Conservation (phyloP, 139 green algal species). For the Chlorella vulgaris region DNA sequence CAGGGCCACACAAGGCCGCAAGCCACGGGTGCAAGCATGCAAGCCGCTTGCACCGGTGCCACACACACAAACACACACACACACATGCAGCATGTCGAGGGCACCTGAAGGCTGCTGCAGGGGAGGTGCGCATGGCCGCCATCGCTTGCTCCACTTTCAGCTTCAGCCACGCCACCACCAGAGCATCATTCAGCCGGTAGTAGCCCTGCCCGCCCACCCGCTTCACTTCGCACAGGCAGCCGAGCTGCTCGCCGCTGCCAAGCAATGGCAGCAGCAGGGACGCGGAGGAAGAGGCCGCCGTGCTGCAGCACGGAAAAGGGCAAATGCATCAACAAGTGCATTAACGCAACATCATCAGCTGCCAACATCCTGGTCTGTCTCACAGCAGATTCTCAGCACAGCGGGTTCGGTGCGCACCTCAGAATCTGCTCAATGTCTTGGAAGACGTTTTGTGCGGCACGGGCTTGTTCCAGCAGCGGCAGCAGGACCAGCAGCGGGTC, state of each 20-base stretch:
- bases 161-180: constrained; percentile 46
- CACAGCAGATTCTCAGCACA: no score
- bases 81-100: no score
- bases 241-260: constrained; percentile 12
- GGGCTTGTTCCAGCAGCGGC: constrained; percentile 54
- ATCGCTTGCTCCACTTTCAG: constrained; percentile 35
- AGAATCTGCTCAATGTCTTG: constrained; percentile 48
- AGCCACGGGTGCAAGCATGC: no score
- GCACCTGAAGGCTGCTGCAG: constrained; percentile 12
- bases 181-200: constrained; percentile 42
- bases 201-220: constrained; percentile 38
- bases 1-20: no score
- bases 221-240: constrained; percentile 50
- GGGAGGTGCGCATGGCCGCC: constrained; percentile 18
- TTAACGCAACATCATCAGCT: no score
- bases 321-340: no score
- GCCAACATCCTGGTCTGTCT: no score
- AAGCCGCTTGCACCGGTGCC: no score
- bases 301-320: background rate
- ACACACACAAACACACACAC: no score
- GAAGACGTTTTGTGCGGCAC: constrained; percentile 31
- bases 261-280: constrained; percentile 17
- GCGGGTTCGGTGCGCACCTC: background rate
- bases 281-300: background rate
- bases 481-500: constrained; percentile 67